Evolutionary conservation across 148 eudicot species (phyloP), one percentile per base, ranked within the genome.

Genomic region (Chenopodium formosanum): DNA sequence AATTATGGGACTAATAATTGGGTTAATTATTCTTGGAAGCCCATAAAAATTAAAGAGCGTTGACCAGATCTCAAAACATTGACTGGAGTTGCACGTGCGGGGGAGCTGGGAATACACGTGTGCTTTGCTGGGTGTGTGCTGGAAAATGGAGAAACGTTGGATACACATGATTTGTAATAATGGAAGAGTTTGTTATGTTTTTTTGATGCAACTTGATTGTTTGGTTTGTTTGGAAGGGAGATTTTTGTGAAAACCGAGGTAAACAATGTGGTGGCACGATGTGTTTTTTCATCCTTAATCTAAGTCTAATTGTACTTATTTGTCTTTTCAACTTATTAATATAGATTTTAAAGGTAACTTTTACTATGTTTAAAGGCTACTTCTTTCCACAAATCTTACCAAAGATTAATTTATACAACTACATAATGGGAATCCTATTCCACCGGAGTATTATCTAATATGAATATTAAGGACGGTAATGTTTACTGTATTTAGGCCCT

Each of bases 21-120:
- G 70, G 27, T 37, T n/a, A 46, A 74, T 50, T 40, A 40, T 40
- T 40, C 4, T 76, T 70, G 1, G 48, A 75, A 46, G 75, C 70
- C 83, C 71, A 77, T 77, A 71, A 77, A 81, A n/a, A n/a, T n/a
- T n/a, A n/a, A 76, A 81, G 83, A 84, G 74, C 67, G 10, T 70
- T 77, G 86, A 84, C 86, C 64, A 81, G 84, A 84, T 84, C 84
- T 81, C 63, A 69, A 47, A 66, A 67, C 48, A 75, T 78, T 81
- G 87, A 85, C 87, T 64, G 50, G 4, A n/a, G 22, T 25, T 81
- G 84, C 87, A 85, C 87, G 87, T 85, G 87, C 74, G 87, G 79
- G 32, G 32, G 37, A 14, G 62, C 7, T 8, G 75, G 58, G 82
- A 40, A 1, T 52, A 73, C 85, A 83, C 81, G 81, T 77, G 86